These are phyloP conservation scores for Fraxinus platypoda DNA, from an alignment of 305 asterid genomes.

Conservation along the genomic window DNA sequence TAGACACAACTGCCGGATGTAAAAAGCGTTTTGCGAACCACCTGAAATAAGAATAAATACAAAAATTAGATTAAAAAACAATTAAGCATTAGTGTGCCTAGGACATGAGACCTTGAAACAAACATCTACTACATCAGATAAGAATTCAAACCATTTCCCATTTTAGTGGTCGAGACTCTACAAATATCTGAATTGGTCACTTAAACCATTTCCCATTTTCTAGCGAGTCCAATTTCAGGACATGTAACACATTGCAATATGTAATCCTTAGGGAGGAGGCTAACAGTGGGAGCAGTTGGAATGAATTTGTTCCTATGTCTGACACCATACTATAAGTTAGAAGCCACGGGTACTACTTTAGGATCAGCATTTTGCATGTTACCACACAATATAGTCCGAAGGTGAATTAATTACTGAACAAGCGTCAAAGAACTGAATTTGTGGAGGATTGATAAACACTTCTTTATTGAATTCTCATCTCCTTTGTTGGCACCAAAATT, in stretches of 20 bases:
- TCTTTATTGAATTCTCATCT: neutral
- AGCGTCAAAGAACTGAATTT: neutral
- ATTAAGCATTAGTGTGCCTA: neutral
- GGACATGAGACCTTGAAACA: neutral
- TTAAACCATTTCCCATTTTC: neutral
- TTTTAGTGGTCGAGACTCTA: too few species aligned
- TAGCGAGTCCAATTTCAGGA: neutral
- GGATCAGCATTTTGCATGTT: slow-evolving; percentile 10
- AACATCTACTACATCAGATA: neutral
- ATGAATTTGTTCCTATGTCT: neutral
- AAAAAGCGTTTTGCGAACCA: slow-evolving; percentile 98
- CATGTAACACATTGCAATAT: neutral
- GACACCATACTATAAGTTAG: neutral
- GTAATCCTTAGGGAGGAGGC: neutral
- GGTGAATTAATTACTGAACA: neutral
- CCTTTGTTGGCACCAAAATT: neutral
- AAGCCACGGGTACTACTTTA: neutral
- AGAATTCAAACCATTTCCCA: too few species aligned
- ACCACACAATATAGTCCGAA: neutral
- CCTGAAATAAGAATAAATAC: slow-evolving; percentile 44
- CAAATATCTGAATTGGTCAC: too few species aligned
- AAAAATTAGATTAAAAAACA: slow-evolving; percentile 13
- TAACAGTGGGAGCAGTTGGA: neutral
- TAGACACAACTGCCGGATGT: slow-evolving; percentile 80
- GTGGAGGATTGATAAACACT: neutral